These are phyloP conservation scores for Jaminaea rosea DNA, from an alignment of 1,284 basidiomycete genomes.

Conservation along the genomic window DNA sequence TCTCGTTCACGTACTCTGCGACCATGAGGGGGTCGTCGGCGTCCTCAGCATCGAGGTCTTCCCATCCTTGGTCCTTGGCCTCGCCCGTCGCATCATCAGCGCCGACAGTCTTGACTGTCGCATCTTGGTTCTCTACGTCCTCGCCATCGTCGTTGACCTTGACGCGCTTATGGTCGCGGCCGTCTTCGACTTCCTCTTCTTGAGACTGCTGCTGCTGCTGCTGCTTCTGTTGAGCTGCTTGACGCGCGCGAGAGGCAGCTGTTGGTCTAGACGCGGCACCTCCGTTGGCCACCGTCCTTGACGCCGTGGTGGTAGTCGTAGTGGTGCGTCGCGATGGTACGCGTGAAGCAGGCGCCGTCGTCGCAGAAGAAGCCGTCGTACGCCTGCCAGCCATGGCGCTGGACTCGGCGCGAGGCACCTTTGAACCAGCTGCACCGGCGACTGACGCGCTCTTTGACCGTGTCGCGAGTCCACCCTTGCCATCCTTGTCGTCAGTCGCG, in stretches of 20 bases:
- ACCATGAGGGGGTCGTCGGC: conserved; percentile 94
- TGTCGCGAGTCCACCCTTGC: conserved; percentile 4
- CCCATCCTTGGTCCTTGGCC: conserved; percentile 56
- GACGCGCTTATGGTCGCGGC: conserved; percentile 2
- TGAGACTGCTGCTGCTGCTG: conserved; percentile 4
- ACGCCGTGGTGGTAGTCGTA: neutral
- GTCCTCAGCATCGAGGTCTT: conserved; percentile 86
- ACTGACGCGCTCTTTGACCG: conserved; percentile 5
- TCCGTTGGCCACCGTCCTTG: conserved; percentile 8
- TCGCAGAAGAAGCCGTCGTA: neutral
- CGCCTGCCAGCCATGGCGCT: neutral
- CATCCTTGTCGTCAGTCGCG: conserved; percentile 3
- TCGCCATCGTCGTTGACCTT: conserved; percentile 10
- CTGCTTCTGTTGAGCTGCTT: conserved; percentile 4
- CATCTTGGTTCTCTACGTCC: conserved; percentile 18
- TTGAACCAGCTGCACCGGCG: neutral
- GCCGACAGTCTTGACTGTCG: neutral
- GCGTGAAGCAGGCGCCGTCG: neutral
- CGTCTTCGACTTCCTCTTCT: conserved; percentile 15
- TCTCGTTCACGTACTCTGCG: conserved; percentile 87
- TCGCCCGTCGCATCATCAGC: neutral
- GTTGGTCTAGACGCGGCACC: conserved; percentile 11
- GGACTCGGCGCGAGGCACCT: neutral
- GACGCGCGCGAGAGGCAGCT: conserved; percentile 1
- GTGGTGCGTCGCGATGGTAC: neutral